These are phyloP conservation scores for Benincasa hispida DNA, from an alignment of 306 rosid species.

Conservation along the genomic window DNA sequence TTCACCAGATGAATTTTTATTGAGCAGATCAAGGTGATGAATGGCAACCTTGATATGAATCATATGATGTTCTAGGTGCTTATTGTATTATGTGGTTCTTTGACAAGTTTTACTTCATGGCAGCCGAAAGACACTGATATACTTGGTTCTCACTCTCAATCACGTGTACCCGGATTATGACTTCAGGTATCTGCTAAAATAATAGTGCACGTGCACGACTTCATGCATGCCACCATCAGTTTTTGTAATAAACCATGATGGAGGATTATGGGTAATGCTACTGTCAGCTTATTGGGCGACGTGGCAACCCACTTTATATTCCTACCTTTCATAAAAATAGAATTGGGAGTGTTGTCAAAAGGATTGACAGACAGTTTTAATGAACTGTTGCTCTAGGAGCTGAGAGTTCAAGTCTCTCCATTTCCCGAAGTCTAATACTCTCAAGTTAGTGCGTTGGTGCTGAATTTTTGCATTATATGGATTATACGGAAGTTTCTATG, in stretches of 20 bases:
- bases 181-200: constrained; percentile 63
- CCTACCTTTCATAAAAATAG: constrained; percentile 31
- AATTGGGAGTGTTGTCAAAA: constrained; percentile 98
- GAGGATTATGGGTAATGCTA: constrained; percentile 99
- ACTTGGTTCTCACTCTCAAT: constrained; percentile 79
- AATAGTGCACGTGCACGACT: constrained; percentile 26
- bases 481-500: constrained; percentile 11
- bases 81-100: constrained; percentile 11
- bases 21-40: constrained; percentile 66
- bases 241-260: constrained; percentile 9
- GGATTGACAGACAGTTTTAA: constrained; percentile 93
- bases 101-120: constrained; percentile 24
- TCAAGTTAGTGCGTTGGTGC: constrained; percentile 20
- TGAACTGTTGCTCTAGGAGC: constrained; percentile 92
- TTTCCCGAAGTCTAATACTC: constrained; percentile 54
- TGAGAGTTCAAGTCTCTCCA: constrained; percentile 99
- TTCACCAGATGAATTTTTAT: constrained; percentile 48
- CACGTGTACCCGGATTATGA: constrained; percentile 94
- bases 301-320: constrained; percentile 90
- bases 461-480: neutral
- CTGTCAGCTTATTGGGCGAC: constrained; percentile 94
- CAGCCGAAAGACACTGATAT: constrained; percentile 94
- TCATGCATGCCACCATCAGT: neutral
- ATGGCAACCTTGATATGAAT: constrained; percentile 14
- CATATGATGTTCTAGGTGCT: constrained; percentile 18